These are phyloP conservation scores for Pulveroboletus sp. DNA, from an alignment of 768 basidiomycete genomes.

Conservation along the genomic window DNA sequence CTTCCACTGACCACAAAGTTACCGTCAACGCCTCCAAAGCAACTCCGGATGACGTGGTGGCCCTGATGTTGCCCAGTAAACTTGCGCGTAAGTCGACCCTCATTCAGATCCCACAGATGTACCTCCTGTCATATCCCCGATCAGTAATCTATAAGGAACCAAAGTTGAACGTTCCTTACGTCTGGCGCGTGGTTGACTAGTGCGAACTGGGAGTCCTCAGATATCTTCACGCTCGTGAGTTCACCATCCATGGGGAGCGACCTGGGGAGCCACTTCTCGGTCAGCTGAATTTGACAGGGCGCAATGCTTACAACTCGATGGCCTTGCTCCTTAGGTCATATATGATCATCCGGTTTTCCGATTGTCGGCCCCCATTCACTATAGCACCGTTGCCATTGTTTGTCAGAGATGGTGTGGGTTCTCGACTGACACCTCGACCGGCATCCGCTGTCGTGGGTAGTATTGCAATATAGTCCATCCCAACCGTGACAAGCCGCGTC, in stretches of 20 bases:
- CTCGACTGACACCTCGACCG: conserved; percentile 32
- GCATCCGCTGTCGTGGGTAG: conserved; percentile 13
- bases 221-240: conserved; percentile 83
- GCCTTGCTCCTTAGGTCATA: conserved; percentile 70
- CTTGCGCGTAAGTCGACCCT: conserved; percentile 66
- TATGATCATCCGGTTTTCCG: conserved; percentile 65
- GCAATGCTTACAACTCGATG: conserved; percentile 55
- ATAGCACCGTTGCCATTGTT: conserved; percentile 31
- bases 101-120: conserved; percentile 77
- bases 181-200: conserved; percentile 85
- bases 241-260: conserved; percentile 69
- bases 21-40: conserved; percentile 86
- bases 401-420: conserved; percentile 30
- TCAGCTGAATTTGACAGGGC: conserved; percentile 8
- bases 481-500: conserved; percentile 78
- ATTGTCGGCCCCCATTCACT: conserved; percentile 33
- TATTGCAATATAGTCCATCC: conserved; percentile 47
- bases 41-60: conserved; percentile 83
- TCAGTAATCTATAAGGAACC: conserved; percentile 5
- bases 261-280: conserved; percentile 32
- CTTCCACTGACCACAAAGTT: conserved; percentile 92
- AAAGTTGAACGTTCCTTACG: conserved; percentile 42
- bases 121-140: conserved; percentile 59
- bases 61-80: conserved; percentile 85
- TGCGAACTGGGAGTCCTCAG: conserved; percentile 80